These are phyloP conservation scores for Ormosia emarginata DNA, from an alignment of 306 rosid species.

Conservation along the genomic window DNA sequence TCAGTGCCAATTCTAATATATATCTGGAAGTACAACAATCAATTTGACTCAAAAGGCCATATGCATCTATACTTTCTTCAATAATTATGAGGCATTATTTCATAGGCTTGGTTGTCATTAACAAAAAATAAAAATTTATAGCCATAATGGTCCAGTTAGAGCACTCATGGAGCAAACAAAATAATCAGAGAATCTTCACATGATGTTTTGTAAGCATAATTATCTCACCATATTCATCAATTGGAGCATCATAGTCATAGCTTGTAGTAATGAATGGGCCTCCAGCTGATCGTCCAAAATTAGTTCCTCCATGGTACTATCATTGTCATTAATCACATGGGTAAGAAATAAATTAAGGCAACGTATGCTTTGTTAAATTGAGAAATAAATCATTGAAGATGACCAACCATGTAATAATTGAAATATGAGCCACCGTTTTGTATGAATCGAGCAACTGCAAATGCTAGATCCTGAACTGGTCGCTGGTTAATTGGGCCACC, in stretches of 20 bases:
- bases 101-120: background rate
- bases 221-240: slow-evolving; percentile 89
- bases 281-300: slow-evolving; percentile 95
- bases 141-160: background rate
- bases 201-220: background rate
- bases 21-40: background rate
- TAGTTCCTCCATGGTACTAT: slow-evolving; percentile 98
- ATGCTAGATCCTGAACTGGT: slow-evolving; percentile 93
- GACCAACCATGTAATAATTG: slow-evolving; percentile 93
- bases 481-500: slow-evolving; percentile 71
- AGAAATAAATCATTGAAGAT: slow-evolving; percentile 23
- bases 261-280: slow-evolving; percentile 95
- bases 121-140: background rate
- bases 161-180: background rate
- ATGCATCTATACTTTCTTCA: background rate
- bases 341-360: background rate
- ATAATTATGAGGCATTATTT: background rate
- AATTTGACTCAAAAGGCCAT: background rate
- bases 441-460: slow-evolving; percentile 90
- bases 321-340: slow-evolving; percentile 26
- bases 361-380: background rate
- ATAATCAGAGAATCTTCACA: background rate
- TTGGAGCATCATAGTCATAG: slow-evolving; percentile 94
- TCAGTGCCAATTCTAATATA: background rate
- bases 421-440: slow-evolving; percentile 79